Evolutionary conservation across 192 early-diverging fungal species (phyloP).

Genomic region (Spizellomyces punctatus): DNA sequence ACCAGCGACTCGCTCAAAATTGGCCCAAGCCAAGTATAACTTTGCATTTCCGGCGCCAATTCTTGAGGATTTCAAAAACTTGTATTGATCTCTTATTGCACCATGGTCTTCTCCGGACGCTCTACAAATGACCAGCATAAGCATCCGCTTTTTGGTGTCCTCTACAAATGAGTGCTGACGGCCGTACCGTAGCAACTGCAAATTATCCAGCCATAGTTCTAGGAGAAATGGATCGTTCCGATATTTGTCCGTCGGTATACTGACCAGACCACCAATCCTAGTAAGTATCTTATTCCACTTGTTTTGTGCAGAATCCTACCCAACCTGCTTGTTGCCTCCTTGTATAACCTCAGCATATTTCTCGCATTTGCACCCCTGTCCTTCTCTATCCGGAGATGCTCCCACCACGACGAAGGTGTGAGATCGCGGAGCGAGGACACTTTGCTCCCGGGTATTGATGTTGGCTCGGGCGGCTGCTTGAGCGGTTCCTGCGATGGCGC

Average conservation of each 20-base stretch:
- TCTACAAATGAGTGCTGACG: not conserved
- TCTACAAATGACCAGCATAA: not conserved
- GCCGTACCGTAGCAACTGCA: constrained; percentile 19
- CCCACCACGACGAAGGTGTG: too few relatives aligned
- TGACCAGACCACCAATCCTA: not conserved
- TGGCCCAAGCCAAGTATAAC: constrained; percentile 41
- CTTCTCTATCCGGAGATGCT: not conserved
- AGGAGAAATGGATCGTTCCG: constrained; percentile 21
- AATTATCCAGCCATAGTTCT: constrained; percentile 32
- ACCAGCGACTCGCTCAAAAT: constrained; percentile 35
- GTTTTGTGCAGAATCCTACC: not conserved
- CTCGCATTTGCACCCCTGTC: constrained; percentile 9
- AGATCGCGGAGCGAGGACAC: too few relatives aligned
- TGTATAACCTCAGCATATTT: constrained; percentile 4
- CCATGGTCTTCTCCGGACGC: constrained; percentile 17
- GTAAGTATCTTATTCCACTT: too few relatives aligned
- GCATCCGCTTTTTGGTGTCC: not conserved
- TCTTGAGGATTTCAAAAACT: constrained; percentile 31
- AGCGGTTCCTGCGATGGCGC: too few relatives aligned
- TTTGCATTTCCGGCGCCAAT: constrained; percentile 29
- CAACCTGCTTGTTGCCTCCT: constrained; percentile 20
- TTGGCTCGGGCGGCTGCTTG: too few relatives aligned
- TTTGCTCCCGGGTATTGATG: too few relatives aligned
- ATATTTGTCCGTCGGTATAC: constrained; percentile 2
- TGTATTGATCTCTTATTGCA: constrained; percentile 46